A percentile compares a stretch with the other conserved stretches of the same genome.
Conservation (phyloP, 2,329 filamentous ascomycete species). For the Colletotrichum gigasporum region DNA sequence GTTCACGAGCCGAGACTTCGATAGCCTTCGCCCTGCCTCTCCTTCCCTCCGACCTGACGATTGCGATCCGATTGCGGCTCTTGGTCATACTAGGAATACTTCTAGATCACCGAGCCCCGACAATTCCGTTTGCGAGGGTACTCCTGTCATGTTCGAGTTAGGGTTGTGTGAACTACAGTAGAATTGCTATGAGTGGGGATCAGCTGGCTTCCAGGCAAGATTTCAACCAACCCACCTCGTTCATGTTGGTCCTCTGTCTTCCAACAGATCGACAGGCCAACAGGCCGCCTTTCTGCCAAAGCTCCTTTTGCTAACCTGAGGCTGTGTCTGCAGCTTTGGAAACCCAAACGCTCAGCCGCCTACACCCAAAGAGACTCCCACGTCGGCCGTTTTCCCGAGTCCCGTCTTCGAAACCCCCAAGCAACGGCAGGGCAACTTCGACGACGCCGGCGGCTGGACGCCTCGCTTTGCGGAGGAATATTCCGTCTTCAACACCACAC, state of each 20-base stretch:
- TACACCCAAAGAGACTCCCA: slow-evolving; percentile 67
- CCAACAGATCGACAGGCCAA: slow-evolving; percentile 20
- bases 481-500: slow-evolving; percentile 72
- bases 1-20: slow-evolving; percentile 21
- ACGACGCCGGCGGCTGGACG: slow-evolving; percentile 64
- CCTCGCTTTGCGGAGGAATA: slow-evolving; percentile 72
- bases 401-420: slow-evolving; percentile 67
- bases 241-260: slow-evolving; percentile 31
- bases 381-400: slow-evolving; percentile 61
- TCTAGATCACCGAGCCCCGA: not conserved
- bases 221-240: slow-evolving; percentile 30
- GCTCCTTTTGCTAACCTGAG: slow-evolving; percentile 44
- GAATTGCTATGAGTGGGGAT: slow-evolving; percentile 72
- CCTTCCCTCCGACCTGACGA: not conserved
- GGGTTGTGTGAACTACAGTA: slow-evolving; percentile 33
- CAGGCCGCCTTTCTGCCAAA: slow-evolving; percentile 21
- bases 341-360: slow-evolving; percentile 69
- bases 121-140: slow-evolving; percentile 17
- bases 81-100: not conserved
- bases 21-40: not conserved
- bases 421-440: slow-evolving; percentile 54
- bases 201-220: slow-evolving; percentile 63
- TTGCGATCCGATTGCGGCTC: not conserved
- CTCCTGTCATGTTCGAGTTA: slow-evolving; percentile 33
- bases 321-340: slow-evolving; percentile 62